These are phyloP conservation scores for Dothistroma septosporum DNA, from an alignment of 2,329 filamentous ascomycete genomes.

Conservation along the genomic window DNA sequence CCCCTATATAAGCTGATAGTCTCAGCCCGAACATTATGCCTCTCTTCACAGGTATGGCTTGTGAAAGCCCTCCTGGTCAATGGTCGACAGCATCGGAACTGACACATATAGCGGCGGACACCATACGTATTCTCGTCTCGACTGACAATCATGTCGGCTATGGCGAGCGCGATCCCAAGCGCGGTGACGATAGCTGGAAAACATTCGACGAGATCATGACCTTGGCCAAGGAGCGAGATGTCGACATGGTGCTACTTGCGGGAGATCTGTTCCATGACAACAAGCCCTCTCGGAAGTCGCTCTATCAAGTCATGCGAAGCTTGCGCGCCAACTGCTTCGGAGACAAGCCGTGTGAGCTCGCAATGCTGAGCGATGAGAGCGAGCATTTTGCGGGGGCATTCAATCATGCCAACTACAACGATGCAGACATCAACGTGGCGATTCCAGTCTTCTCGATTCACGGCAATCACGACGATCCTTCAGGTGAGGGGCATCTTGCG, in stretches of 20 bases:
- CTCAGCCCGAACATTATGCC: constrained; percentile 16
- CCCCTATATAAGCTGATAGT: background rate
- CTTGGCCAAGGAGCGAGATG: constrained; percentile 78
- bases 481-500: constrained; percentile 89
- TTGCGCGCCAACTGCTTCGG: constrained; percentile 90
- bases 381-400: constrained; percentile 78
- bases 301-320: constrained; percentile 96
- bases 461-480: constrained; percentile 96
- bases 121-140: constrained; percentile 87
- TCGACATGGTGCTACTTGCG: constrained; percentile 94
- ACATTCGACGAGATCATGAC: constrained; percentile 95
- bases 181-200: constrained; percentile 96
- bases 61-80: background rate
- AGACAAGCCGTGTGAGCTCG: constrained; percentile 89
- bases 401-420: constrained; percentile 95
- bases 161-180: constrained; percentile 84
- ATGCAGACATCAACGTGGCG: constrained; percentile 92
- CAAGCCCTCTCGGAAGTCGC: constrained; percentile 88
- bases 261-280: constrained; percentile 98
- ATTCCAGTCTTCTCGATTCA: constrained; percentile 98
- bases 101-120: constrained; percentile 59
- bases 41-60: constrained; percentile 12
- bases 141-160: constrained; percentile 98
- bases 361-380: constrained; percentile 88
- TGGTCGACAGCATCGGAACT: constrained; percentile 7